Evolutionary conservation across 768 basidiomycete species (phyloP), one percentile per base, ranked within the genome.

Genomic region (Amanita jacksonii): DNA sequence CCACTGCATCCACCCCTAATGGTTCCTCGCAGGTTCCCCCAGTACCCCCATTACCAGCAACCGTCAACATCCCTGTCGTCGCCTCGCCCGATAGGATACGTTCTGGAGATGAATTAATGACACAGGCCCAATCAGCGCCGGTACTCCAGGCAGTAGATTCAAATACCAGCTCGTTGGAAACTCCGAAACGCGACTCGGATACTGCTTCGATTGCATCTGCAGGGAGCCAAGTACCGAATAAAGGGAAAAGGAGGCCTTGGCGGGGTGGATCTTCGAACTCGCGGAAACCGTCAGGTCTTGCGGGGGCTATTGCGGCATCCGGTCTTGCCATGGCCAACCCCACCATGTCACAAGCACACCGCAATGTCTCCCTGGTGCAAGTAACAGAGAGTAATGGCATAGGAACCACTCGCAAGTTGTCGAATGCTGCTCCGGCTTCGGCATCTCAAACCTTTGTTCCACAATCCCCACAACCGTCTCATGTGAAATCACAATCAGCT

Each of bases 241-340:
- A 62, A 28, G 56, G 61, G 15, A 66, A 67, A 47, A 71, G 69
- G 41, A 59, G 66, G 2, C 63, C 68, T 6, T 74, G 73, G 71
- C 57, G 62, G 27, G 61, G 68, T 31, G 31, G 31, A 24, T 49
- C 61, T 3, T 60, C 67, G 2, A 62, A 58, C 37, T 60, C 62
- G 27, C 62, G 66, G 28, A 77, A 75, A 53, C 72, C 76, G 2
- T 70, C 74, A 0, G 75, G 77, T 18, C 68, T 84, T n/a, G 81
- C 83, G 3, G 69, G 72, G 41, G 82, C 81, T 1, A 68, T 83
- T 39, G 79, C 81, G 1, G 76, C 78, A 2, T 77, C 77, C 13
- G 77, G 81, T 13, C 62, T 81, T 23, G 73, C 79, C 36, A 82
- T 85, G 73, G 75, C 77, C 8, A 75, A 77, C 49, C 65, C 76